These are phyloP conservation scores for Blumeriella jaapii DNA, from an alignment of 2,329 filamentous ascomycete genomes.

Conservation along the genomic window DNA sequence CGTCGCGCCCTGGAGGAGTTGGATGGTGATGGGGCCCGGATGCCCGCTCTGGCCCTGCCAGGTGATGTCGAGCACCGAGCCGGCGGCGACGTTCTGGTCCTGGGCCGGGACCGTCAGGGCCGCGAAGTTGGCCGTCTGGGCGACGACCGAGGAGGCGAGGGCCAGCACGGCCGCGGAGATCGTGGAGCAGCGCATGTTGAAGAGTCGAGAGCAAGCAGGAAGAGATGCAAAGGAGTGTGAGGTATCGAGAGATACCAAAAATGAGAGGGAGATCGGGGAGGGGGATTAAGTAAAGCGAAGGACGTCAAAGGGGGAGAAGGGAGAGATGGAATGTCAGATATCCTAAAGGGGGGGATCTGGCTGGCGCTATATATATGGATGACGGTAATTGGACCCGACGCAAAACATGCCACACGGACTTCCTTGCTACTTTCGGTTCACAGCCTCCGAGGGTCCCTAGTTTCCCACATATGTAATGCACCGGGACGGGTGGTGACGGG, in stretches of 20 bases:
- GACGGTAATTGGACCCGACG: no score
- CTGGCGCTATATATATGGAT: no score
- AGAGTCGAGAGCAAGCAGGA: conserved; percentile 6
- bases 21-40: conserved; percentile 38
- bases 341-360: no score
- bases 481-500: no score
- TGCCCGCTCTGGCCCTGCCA: conserved; percentile 34
- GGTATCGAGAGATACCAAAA: conserved; percentile 23
- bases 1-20: conserved; percentile 41
- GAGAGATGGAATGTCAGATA: no score
- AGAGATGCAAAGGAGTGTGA: conserved; percentile 20
- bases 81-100: conserved; percentile 36
- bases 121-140: conserved; percentile 46
- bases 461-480: no score
- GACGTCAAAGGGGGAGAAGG: no score
- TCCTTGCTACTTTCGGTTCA: no score
- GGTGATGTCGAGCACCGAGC: conserved; percentile 37
- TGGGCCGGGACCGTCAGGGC: conserved; percentile 37
- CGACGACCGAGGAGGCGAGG: conserved; percentile 28
- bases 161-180: conserved; percentile 21
- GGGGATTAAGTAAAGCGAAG: no score
- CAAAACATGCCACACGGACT: no score
- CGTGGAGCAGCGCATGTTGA: conserved; percentile 24
- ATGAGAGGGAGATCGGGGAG: no score
- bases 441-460: no score